A percentile compares a stretch with the other conserved stretches of the same genome.
phyloP scores from a whole-genome alignment of 2,329 filamentous ascomycete species.

The Microsporum audouinii region DNA sequence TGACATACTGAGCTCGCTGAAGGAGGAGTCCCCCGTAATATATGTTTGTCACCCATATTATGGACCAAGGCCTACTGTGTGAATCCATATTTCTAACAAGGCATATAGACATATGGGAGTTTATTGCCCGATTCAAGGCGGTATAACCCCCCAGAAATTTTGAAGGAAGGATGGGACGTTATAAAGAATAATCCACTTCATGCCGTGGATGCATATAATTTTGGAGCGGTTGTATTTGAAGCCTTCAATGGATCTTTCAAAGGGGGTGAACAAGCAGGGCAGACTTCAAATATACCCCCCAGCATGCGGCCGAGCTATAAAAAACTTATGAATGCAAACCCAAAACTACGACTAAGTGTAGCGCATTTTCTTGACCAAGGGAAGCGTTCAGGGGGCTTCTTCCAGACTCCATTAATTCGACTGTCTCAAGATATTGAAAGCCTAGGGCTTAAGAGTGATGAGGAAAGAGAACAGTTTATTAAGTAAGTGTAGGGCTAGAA shows the following conservation, averaged over 20 bases:
- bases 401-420: slow-evolving; percentile 84
- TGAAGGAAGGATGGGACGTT: slow-evolving; percentile 77
- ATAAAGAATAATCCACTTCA: slow-evolving; percentile 72
- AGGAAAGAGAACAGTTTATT: slow-evolving; percentile 74
- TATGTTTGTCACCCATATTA: slow-evolving; percentile 45
- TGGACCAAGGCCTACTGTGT: too few relatives aligned
- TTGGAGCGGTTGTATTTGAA: slow-evolving; percentile 75
- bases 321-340: slow-evolving; percentile 74
- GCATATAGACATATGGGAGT: slow-evolving; percentile 63
- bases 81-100: slow-evolving; percentile 12
- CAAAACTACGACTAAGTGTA: slow-evolving; percentile 75
- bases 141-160: slow-evolving; percentile 79
- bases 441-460: slow-evolving; percentile 72
- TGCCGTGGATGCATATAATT: slow-evolving; percentile 78
- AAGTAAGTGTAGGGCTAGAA: slow-evolving; percentile 38
- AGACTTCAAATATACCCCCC: slow-evolving; percentile 74
- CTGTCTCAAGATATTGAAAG: slow-evolving; percentile 88
- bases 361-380: slow-evolving; percentile 85
- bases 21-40: slow-evolving; percentile 87
- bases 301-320: slow-evolving; percentile 88
- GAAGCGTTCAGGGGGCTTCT: slow-evolving; percentile 69
- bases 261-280: slow-evolving; percentile 66
- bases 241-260: slow-evolving; percentile 79
- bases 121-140: slow-evolving; percentile 72
- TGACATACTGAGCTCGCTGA: slow-evolving; percentile 85